A percentile compares a stretch with the other conserved stretches of the same genome.
phyloP scores from a whole-genome alignment of 306 rosid genomes.

The Lagenaria siceraria region DNA sequence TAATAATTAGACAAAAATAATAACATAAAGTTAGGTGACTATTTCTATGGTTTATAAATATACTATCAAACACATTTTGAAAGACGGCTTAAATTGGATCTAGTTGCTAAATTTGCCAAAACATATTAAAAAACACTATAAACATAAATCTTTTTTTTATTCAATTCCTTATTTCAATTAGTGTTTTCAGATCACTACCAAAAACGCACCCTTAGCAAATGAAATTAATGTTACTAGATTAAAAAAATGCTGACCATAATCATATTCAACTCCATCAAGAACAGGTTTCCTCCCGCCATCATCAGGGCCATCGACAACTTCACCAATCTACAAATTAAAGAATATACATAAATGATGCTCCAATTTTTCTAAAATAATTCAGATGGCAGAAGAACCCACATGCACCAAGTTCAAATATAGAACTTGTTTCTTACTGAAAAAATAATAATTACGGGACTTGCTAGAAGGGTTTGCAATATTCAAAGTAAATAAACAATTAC shows the following conservation, averaged over 20 bases:
- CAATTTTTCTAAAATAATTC: neutral
- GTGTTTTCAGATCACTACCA: too few relatives aligned
- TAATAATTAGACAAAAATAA: too few relatives aligned
- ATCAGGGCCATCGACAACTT: slow-evolving; percentile 98
- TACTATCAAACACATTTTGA: too few relatives aligned
- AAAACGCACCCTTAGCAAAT: neutral
- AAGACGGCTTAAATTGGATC: too few relatives aligned
- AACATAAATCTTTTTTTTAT: too few relatives aligned
- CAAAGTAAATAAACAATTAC: neutral
- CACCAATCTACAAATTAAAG: slow-evolving; percentile 56
- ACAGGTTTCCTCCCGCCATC: slow-evolving; percentile 39
- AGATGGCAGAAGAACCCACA: neutral
- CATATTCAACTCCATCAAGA: slow-evolving; percentile 70
- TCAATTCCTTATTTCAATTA: too few relatives aligned
- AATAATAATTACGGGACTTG: neutral
- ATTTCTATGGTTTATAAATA: too few relatives aligned
- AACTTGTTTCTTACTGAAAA: neutral
- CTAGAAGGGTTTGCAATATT: neutral
- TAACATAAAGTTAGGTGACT: too few relatives aligned
- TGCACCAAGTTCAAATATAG: neutral
- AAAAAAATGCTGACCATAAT: slow-evolving; percentile 50
- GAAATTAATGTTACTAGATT: slow-evolving; percentile 3
- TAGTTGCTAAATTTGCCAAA: too few relatives aligned
- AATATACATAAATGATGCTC: neutral
- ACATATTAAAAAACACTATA: too few relatives aligned